Evolutionary conservation across 2,329 filamentous ascomycete species (phyloP).

Genomic region (Aspergillus viridinutans): DNA sequence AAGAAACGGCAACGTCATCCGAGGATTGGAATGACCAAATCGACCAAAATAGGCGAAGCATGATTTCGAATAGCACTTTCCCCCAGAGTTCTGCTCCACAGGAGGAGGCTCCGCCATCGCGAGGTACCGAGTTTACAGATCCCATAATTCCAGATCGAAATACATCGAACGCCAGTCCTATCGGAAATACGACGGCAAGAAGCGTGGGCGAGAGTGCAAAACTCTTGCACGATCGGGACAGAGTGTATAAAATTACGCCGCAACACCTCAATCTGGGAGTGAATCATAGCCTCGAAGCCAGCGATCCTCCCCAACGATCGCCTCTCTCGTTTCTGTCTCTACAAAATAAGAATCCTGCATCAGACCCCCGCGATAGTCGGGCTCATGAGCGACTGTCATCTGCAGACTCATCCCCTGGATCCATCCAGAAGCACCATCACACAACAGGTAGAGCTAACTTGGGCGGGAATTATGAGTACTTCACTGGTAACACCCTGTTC

Average conservation of each 20-base stretch:
- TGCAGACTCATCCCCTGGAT: constrained; percentile 67
- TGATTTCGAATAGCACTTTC: constrained; percentile 52
- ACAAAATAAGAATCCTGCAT: constrained; percentile 49
- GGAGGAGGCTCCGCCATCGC: constrained; percentile 62
- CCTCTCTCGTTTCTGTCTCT: constrained; percentile 69
- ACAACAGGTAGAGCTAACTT: constrained; percentile 37
- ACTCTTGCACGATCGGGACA: constrained; percentile 61
- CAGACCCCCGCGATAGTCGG: constrained; percentile 54
- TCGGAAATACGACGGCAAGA: constrained; percentile 52
- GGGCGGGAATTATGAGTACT: constrained; percentile 84
- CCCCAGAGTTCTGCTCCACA: constrained; percentile 38
- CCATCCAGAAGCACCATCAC: constrained; percentile 47
- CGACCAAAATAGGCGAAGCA: constrained; percentile 55
- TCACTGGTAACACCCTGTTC: constrained; percentile 88
- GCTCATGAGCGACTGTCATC: constrained; percentile 83
- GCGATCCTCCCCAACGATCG: constrained; percentile 62
- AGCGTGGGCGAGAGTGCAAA: constrained; percentile 74
- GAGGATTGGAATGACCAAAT: constrained; percentile 44
- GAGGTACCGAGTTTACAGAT: constrained; percentile 77
- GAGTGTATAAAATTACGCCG: constrained; percentile 28
- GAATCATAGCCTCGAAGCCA: constrained; percentile 50
- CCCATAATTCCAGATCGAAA: constrained; percentile 65
- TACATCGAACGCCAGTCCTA: constrained; percentile 72
- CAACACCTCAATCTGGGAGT: constrained; percentile 57
- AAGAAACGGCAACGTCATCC: constrained; percentile 30